Conservation (phyloP, 768 basidiomycete species). For the Leccinum barrowsii region DNA sequence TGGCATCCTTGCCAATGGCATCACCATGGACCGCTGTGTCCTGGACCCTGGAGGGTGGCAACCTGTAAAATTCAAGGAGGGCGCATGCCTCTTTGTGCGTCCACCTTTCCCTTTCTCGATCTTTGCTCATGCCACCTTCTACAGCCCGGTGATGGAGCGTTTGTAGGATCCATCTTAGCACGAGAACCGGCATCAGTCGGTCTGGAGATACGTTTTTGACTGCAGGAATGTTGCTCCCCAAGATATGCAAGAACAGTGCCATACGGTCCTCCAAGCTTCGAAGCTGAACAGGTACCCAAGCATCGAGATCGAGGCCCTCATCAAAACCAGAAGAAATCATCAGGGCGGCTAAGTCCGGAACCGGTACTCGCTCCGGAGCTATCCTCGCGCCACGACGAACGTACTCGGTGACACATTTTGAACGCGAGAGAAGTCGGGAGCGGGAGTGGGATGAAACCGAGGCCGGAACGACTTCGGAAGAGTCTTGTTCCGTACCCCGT, state of each 20-base stretch:
- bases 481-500: constrained; percentile 38
- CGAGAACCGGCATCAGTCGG: constrained; percentile 48
- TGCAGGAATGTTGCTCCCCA: constrained; percentile 50
- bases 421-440: constrained; percentile 11
- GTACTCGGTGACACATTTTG: constrained; percentile 48
- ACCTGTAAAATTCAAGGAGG: constrained; percentile 50
- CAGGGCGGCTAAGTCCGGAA: constrained; percentile 47
- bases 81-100: constrained; percentile 57
- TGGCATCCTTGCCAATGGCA: constrained; percentile 14
- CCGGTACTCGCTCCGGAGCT: constrained; percentile 52
- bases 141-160: constrained; percentile 48
- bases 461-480: constrained; percentile 23
- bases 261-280: constrained; percentile 49
- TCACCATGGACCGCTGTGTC: constrained; percentile 16
- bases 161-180: constrained; percentile 59
- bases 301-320: constrained; percentile 18
- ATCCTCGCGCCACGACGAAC: constrained; percentile 67
- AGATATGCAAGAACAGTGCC: constrained; percentile 49
- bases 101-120: constrained; percentile 69
- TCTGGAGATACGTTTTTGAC: constrained; percentile 47
- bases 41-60: neutral
- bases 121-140: constrained; percentile 47
- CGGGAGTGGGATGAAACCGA: constrained; percentile 36
- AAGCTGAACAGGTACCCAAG: constrained; percentile 45
- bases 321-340: constrained; percentile 37